Evolutionary conservation across 106 monocot genomes (phyloP).

Genomic region (Xerophyta viscosa): DNA sequence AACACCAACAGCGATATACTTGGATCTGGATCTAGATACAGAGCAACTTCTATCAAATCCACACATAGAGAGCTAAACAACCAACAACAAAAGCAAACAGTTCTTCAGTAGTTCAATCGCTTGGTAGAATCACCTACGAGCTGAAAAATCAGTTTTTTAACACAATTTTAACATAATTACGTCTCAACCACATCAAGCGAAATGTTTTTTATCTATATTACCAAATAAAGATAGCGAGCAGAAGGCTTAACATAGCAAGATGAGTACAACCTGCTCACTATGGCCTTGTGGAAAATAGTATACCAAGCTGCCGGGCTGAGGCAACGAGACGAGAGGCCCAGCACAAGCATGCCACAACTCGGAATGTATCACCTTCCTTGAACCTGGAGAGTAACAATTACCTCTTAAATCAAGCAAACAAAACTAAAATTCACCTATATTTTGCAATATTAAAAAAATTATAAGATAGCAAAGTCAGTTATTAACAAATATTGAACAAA

Average conservation of each 20-base stretch:
- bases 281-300: slow-evolving; percentile 96
- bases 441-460: not conserved
- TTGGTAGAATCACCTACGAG: no score
- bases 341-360: slow-evolving; percentile 99
- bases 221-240: no score
- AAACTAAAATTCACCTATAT: no score
- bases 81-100: no score
- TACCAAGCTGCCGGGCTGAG: slow-evolving; percentile 74
- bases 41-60: no score
- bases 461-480: not conserved
- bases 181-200: not conserved
- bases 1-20: no score
- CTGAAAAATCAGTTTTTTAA: no score
- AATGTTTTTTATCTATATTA: no score
- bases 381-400: slow-evolving; percentile 19
- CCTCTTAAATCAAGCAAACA: not conserved
- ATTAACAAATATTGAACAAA: slow-evolving; percentile 1
- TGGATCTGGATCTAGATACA: no score
- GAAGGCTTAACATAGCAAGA: not conserved
- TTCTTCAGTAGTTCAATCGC: no score
- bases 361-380: slow-evolving; percentile 62
- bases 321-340: slow-evolving; percentile 74
- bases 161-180: no score
- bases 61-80: no score
- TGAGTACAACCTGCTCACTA: slow-evolving; percentile 64